Conservation (phyloP, 768 basidiomycete genomes). For the Termitomyces sp. region DNA sequence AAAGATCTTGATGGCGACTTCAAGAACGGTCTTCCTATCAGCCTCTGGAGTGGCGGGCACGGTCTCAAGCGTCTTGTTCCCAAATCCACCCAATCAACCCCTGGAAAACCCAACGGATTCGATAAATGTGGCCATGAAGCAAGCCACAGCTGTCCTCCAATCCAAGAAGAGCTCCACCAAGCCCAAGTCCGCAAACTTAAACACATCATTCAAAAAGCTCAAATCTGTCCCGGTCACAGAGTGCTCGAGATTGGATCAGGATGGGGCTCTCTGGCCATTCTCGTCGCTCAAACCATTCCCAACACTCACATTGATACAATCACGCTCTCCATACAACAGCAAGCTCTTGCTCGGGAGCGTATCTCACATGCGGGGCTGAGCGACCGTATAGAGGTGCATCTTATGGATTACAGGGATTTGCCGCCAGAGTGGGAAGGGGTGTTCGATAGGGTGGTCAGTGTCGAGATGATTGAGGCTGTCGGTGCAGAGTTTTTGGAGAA, state of each 20-base stretch:
- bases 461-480: conserved; percentile 78
- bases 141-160: neutral
- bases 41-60: neutral
- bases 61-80: neutral
- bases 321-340: conserved; percentile 46
- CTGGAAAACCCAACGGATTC: neutral
- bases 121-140: neutral
- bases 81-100: neutral
- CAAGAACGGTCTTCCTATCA: neutral
- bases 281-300: conserved; percentile 47
- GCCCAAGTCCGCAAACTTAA: neutral
- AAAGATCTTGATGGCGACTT: neutral
- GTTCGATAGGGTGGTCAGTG: conserved; percentile 67
- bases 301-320: conserved; percentile 63
- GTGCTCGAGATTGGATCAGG: conserved; percentile 76
- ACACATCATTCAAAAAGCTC: conserved; percentile 53
- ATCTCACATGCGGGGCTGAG: conserved; percentile 46
- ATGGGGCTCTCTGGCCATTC: conserved; percentile 70
- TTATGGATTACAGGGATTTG: conserved; percentile 72
- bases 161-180: neutral
- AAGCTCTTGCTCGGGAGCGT: conserved; percentile 37
- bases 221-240: conserved; percentile 49
- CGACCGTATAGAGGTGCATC: conserved; percentile 53
- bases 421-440: conserved; percentile 54
- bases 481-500: conserved; percentile 58